Base-by-base conservation (phyloP, 495 filamentous ascomycete genomes). In the Clohesyomyces aquaticus region DNA sequence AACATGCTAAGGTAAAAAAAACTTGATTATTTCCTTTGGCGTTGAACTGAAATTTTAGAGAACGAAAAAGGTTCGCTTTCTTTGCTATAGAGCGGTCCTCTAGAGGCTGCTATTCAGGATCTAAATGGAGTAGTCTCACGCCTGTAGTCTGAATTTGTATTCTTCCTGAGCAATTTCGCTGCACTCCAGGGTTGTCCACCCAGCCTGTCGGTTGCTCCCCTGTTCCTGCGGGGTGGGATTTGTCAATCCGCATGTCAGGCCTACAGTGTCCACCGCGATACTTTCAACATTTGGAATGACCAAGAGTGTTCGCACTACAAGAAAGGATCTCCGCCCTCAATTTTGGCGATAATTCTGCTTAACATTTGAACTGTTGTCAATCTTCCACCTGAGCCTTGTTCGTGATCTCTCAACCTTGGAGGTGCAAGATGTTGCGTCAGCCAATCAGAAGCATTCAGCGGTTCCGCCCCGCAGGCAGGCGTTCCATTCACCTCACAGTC, bases 391-490 rank as follows among this genome's bases (percentile, higher is more conserved):
- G n/a, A 47, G 14, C 19, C 43, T 9, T n/a, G 4, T 47, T 47
- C n/a, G 6, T 29, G 22, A 52, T 2, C 2, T 11, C 4, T 26
- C 3, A 8, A 25, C 28, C 41, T n/a, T n/a, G n/a, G n/a, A n/a
- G n/a, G n/a, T n/a, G n/a, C 32, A 47, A 32, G 4, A 46, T 47
- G 59, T 18, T 55, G 18, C 59, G 23, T 49, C 52, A 63, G 28
- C 51, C 60, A 55, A 63, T 63, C 51, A 63, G 41, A 63, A 49
- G 51, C 60, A 49, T 51, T 11, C 50, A 35, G 23, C 28, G 3
- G 51, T 43, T 22, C 50, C 18, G 28, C 29, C 49, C 18, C 22
- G 18, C 29, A 4, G 16, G 27, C 16, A 28, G 27, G 2, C 21
- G 18, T 55, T 43, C 28, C 8, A 18, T 16, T 16, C 49, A 26